These are phyloP conservation scores for Penicillium verrucosum DNA, from an alignment of 2,329 filamentous ascomycete species.

Conservation along the genomic window DNA sequence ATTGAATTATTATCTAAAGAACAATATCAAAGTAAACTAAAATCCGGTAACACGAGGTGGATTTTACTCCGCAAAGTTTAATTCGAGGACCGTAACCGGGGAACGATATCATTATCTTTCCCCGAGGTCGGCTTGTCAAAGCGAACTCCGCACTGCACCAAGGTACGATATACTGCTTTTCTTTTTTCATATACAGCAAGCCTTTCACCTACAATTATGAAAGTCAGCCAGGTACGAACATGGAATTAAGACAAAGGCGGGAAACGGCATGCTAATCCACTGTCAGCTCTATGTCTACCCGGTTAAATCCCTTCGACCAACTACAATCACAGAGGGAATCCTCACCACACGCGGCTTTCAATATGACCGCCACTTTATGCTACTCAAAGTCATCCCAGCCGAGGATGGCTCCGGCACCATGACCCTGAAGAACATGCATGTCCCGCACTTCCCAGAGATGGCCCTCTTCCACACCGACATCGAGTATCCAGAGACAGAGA, in stretches of 20 bases:
- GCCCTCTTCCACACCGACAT: slow-evolving; percentile 63
- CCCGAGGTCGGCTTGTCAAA: neutral
- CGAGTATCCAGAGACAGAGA: slow-evolving; percentile 24
- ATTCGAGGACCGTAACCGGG: neutral
- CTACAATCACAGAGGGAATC: slow-evolving; percentile 52
- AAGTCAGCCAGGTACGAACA: slow-evolving; percentile 33
- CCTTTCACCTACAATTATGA: slow-evolving; percentile 32
- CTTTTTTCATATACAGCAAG: neutral
- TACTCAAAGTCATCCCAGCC: slow-evolving; percentile 51
- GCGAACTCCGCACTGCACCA: neutral
- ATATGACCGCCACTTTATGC: slow-evolving; percentile 69
- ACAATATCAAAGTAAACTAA: too few relatives aligned
- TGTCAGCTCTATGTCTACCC: slow-evolving; percentile 67
- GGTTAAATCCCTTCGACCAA: slow-evolving; percentile 67
- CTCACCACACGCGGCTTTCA: slow-evolving; percentile 61
- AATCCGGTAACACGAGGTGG: too few relatives aligned
- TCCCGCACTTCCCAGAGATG: slow-evolving; percentile 57
- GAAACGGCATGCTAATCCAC: neutral
- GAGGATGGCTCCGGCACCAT: slow-evolving; percentile 14
- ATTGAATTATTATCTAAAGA: neutral
- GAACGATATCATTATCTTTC: neutral
- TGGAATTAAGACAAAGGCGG: neutral
- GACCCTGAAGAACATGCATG: slow-evolving; percentile 56
- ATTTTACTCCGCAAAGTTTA: neutral
- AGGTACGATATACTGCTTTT: neutral